phyloP scores from a whole-genome alignment of 768 basidiomycete genomes.

The Lepiota subincarnata region DNA sequence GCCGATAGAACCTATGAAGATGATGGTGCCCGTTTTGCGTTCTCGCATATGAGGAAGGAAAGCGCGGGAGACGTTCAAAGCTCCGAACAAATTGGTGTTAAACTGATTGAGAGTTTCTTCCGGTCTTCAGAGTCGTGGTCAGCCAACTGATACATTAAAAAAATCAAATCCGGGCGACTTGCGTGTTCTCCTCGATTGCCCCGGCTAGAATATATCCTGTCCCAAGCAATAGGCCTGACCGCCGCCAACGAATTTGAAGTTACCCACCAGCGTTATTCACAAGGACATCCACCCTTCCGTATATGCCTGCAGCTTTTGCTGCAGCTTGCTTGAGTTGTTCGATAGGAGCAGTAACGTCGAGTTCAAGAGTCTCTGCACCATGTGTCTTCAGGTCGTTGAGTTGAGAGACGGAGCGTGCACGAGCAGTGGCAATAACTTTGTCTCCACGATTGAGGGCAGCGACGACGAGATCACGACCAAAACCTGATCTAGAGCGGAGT shows the following conservation, averaged over 20 bases:
- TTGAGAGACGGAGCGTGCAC: conserved; percentile 31
- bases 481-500: conserved; percentile 29
- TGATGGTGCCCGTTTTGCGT: conserved; percentile 36
- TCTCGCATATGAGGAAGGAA: conserved; percentile 46
- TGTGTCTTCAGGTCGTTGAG: conserved; percentile 32
- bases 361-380: conserved; percentile 35
- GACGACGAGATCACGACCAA: conserved; percentile 36
- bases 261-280: conserved; percentile 40
- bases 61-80: conserved; percentile 38
- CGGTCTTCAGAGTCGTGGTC: conserved; percentile 21
- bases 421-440: conserved; percentile 44
- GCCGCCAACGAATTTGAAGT: neutral
- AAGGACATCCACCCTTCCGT: conserved; percentile 41
- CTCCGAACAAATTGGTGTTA: conserved; percentile 44
- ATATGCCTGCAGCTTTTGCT: conserved; percentile 29
- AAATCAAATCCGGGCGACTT: conserved; percentile 5
- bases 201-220: conserved; percentile 33
- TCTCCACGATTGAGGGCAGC: conserved; percentile 42
- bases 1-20: conserved; percentile 40
- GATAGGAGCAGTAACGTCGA: conserved; percentile 32
- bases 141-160: neutral
- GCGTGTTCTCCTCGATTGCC: conserved; percentile 31
- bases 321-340: conserved; percentile 31
- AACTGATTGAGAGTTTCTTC: conserved; percentile 36
- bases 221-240: neutral